Conservation (phyloP, 805 yeast species). For the Starmerella vitae region DNA sequence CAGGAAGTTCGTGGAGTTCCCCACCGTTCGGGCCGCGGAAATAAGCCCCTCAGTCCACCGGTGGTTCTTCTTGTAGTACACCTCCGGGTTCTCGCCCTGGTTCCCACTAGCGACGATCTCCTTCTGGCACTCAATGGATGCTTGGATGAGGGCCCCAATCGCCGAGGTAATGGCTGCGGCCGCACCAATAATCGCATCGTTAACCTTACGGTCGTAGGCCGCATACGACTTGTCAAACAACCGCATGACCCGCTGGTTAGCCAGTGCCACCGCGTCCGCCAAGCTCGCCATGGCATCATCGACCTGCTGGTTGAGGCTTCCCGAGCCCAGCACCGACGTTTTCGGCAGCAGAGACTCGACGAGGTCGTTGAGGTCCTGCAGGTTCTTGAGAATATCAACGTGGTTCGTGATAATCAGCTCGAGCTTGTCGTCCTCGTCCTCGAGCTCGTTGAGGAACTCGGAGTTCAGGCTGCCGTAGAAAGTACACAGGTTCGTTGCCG, state of each 20-base stretch:
- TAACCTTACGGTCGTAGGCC: slow-evolving; percentile 50
- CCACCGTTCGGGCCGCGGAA: slow-evolving; percentile 79
- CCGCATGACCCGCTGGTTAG: slow-evolving; percentile 44
- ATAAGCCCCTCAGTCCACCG: slow-evolving; percentile 90
- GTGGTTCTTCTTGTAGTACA: slow-evolving; percentile 73
- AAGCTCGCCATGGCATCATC: slow-evolving; percentile 62
- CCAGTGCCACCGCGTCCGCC: slow-evolving; percentile 53
- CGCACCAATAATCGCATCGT: slow-evolving; percentile 61
- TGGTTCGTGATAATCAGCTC: slow-evolving; percentile 68
- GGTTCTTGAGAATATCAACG: slow-evolving; percentile 54
- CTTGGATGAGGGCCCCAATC: slow-evolving; percentile 52
- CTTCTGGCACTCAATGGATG: slow-evolving; percentile 67
- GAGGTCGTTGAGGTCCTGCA: slow-evolving; percentile 44
- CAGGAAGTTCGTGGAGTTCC: slow-evolving; percentile 65
- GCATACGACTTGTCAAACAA: slow-evolving; percentile 34
- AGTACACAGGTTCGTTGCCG: slow-evolving; percentile 47
- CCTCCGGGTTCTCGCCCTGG: slow-evolving; percentile 52
- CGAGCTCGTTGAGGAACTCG: slow-evolving; percentile 35
- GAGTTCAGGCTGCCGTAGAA: slow-evolving; percentile 51
- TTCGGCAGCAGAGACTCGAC: slow-evolving; percentile 45
- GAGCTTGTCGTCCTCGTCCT: slow-evolving; percentile 42
- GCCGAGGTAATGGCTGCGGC: slow-evolving; percentile 74
- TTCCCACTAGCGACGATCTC: slow-evolving; percentile 65
- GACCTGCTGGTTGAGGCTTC: slow-evolving; percentile 53
- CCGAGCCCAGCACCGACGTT: slow-evolving; percentile 23